These are phyloP conservation scores for Cryptosporidium baileyi DNA, from an alignment of 169 alveolate genomes.

Conservation along the genomic window DNA sequence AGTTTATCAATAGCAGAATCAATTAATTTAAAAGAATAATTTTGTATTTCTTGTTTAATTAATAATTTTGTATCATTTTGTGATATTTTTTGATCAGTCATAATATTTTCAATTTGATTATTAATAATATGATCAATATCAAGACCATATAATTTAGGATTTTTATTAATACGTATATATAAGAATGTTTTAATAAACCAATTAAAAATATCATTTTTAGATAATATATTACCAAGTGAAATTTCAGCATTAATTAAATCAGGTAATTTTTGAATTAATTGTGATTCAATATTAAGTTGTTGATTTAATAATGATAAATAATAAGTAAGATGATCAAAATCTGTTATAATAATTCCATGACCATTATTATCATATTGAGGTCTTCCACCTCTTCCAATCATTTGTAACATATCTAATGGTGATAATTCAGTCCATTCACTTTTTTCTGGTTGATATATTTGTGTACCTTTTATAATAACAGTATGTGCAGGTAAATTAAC, in stretches of 20 bases:
- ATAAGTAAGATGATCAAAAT: slow-evolving; percentile 92
- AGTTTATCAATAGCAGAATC: slow-evolving; percentile 92
- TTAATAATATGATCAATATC: not conserved
- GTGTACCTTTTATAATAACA: slow-evolving; percentile 99
- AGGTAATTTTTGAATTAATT: slow-evolving; percentile 89
- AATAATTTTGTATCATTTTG: not conserved
- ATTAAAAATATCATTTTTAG: slow-evolving; percentile 93
- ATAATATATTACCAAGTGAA: slow-evolving; percentile 91
- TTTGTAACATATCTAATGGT: slow-evolving; percentile 97
- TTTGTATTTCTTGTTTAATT: slow-evolving; percentile 18
- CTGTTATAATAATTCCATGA: slow-evolving; percentile 97
- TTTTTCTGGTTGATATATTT: slow-evolving; percentile 95
- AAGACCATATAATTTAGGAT: slow-evolving; percentile 90
- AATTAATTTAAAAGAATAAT: slow-evolving; percentile 69
- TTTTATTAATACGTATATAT: slow-evolving; percentile 90
- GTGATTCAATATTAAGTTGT: slow-evolving; percentile 97
- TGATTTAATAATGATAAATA: slow-evolving; percentile 95
- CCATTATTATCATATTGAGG: slow-evolving; percentile 99
- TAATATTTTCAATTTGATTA: not conserved
- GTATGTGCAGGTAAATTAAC: slow-evolving; percentile 99
- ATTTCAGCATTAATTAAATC: slow-evolving; percentile 98
- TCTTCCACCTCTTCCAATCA: slow-evolving; percentile 99
- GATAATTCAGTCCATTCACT: slow-evolving; percentile 97
- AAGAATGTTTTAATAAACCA: slow-evolving; percentile 98
- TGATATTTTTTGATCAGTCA: not conserved